Evolutionary conservation across 2,329 filamentous ascomycete genomes (phyloP).

Genomic region (Ceratocystis harringtonii): DNA sequence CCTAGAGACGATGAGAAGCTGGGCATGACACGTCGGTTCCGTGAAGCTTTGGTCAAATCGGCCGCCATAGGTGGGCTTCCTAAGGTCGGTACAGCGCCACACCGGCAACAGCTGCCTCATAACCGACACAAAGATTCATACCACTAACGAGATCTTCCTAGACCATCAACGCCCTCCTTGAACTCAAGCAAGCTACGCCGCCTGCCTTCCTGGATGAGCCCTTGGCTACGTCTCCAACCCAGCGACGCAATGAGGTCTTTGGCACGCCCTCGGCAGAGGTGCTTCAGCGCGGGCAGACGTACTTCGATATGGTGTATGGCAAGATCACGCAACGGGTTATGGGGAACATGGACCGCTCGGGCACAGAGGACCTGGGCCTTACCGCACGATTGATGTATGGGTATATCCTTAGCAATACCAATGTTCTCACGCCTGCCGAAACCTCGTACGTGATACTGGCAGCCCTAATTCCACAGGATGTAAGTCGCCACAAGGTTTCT

Average conservation of each 20-base stretch:
- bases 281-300: conserved; percentile 30
- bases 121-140: neutral
- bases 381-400: conserved; percentile 35
- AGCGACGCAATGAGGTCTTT: conserved; percentile 28
- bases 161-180: conserved; percentile 34
- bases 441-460: conserved; percentile 38
- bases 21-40: conserved; percentile 30
- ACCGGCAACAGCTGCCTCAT: neutral
- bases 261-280: conserved; percentile 25
- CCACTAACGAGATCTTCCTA: conserved; percentile 17
- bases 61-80: conserved; percentile 35
- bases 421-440: conserved; percentile 31
- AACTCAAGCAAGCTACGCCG: conserved; percentile 31
- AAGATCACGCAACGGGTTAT: conserved; percentile 34
- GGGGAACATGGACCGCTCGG: conserved; percentile 33
- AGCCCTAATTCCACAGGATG: conserved; percentile 37
- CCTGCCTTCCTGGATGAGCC: conserved; percentile 28
- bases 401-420: conserved; percentile 34
- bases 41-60: conserved; percentile 36
- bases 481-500: conserved; percentile 21
- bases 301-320: conserved; percentile 36
- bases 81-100: conserved; percentile 28
- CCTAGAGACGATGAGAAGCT: conserved; percentile 27
- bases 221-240: conserved; percentile 25
- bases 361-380: conserved; percentile 36